Conservation (phyloP, 805 yeast genomes). For the Yueomyces sinensis region DNA sequence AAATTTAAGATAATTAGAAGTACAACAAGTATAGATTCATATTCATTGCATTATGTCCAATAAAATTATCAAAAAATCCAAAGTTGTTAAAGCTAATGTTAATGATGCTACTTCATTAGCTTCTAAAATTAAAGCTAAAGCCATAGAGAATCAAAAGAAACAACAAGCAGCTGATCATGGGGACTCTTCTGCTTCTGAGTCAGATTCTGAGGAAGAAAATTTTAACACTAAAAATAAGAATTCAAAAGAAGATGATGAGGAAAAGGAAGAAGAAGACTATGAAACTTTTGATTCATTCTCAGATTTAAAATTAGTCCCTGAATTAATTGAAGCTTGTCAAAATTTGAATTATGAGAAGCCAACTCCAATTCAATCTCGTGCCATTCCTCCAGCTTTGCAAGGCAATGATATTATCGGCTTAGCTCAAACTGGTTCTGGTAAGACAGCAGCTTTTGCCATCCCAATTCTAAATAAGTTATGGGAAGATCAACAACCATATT, state of each 20-base stretch:
- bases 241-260: conserved; percentile 3
- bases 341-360: conserved; percentile 66
- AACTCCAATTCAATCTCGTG: conserved; percentile 85
- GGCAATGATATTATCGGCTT: conserved; percentile 91
- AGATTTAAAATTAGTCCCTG: conserved; percentile 59
- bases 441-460: conserved; percentile 96
- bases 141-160: conserved; percentile 22
- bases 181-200: conserved; percentile 1
- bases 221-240: conserved; percentile 3
- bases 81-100: conserved; percentile 1
- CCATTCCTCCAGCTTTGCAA: conserved; percentile 81
- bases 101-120: conserved; percentile 34
- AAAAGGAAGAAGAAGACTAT: conserved; percentile 6
- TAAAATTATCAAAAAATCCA: conserved; percentile 1
- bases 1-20: no score
- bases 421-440: conserved; percentile 97
- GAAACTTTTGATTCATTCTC: conserved; percentile 30
- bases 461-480: conserved; percentile 87
- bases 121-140: conserved; percentile 37
- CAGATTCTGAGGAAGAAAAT: conserved; percentile 6
- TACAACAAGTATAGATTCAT: no score
- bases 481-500: conserved; percentile 79
- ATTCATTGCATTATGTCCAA: no score
- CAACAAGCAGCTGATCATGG: conserved; percentile 2
- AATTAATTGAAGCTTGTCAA: conserved; percentile 67